A percentile compares a stretch with the other conserved stretches of the same genome.
Conservation (phyloP, 202 grass and related monocot genomes). For the Alloteropsis angusta region DNA sequence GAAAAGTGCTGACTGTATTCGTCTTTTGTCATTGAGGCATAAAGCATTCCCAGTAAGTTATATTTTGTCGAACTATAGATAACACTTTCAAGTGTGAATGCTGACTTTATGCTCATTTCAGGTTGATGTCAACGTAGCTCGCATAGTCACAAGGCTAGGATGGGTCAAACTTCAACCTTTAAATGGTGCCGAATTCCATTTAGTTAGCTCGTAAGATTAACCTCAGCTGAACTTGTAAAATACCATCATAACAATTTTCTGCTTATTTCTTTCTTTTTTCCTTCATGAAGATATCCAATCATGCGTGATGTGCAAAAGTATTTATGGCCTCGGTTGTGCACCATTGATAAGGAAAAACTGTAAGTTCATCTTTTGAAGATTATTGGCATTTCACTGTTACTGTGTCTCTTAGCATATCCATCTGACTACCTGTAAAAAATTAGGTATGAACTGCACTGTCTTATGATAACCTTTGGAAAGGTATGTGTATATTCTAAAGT, state of each 20-base stretch:
- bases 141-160: constrained; percentile 80
- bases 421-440: constrained; percentile 38
- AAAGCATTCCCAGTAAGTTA: constrained; percentile 82
- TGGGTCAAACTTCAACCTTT: constrained; percentile 76
- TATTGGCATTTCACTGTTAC: not conserved
- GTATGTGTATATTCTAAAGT: constrained; percentile 31
- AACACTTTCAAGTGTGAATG: not conserved
- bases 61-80: constrained; percentile 3
- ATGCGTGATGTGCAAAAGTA: constrained; percentile 73
- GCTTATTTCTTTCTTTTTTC: constrained; percentile 18
- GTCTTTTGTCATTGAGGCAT: constrained; percentile 72
- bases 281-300: constrained; percentile 64
- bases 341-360: constrained; percentile 68
- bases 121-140: constrained; percentile 91
- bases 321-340: constrained; percentile 89
- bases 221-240: constrained; percentile 15
- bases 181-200: constrained; percentile 53
- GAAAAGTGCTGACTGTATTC: constrained; percentile 85
- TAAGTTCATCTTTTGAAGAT: constrained; percentile 34
- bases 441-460: constrained; percentile 91
- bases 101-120: constrained; percentile 25
- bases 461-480: constrained; percentile 99
- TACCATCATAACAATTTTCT: not conserved
- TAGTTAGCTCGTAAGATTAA: constrained; percentile 52
- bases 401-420: constrained; percentile 17